These are phyloP conservation scores for Spathaspora sp. DNA, from an alignment of 805 yeast species.

Conservation along the genomic window DNA sequence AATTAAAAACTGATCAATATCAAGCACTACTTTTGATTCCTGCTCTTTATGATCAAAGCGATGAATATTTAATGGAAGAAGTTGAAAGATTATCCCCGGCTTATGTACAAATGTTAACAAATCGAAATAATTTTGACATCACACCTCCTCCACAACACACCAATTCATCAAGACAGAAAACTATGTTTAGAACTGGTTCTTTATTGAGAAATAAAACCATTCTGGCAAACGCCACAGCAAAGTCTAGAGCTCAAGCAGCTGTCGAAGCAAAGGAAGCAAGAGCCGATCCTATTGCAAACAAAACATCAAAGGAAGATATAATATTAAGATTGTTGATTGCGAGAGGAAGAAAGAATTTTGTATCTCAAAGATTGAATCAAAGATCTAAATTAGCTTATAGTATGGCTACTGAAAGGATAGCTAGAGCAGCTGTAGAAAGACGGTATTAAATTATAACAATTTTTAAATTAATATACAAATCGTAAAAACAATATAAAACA, in stretches of 20 bases:
- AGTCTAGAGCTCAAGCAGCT: slow-evolving; percentile 45
- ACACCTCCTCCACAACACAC: slow-evolving; percentile 1
- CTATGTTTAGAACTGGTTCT: slow-evolving; percentile 27
- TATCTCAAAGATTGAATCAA: slow-evolving; percentile 55
- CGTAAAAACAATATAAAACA: not conserved
- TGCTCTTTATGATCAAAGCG: slow-evolving; percentile 55
- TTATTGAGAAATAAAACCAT: slow-evolving; percentile 65
- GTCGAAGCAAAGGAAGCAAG: slow-evolving; percentile 38
- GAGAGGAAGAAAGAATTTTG: slow-evolving; percentile 58
- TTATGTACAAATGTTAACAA: slow-evolving; percentile 46
- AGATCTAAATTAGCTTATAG: slow-evolving; percentile 57
- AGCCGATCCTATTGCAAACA: slow-evolving; percentile 42
- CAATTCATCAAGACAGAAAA: not conserved
- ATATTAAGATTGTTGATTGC: slow-evolving; percentile 68
- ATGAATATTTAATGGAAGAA: slow-evolving; percentile 48
- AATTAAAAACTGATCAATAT: slow-evolving; percentile 58
- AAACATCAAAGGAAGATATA: slow-evolving; percentile 56
- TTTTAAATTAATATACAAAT: slow-evolving; percentile 2
- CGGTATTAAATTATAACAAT: slow-evolving; percentile 9
- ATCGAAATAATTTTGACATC: slow-evolving; percentile 42
- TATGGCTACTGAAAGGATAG: slow-evolving; percentile 50
- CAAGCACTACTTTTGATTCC: slow-evolving; percentile 64
- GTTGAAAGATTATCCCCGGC: slow-evolving; percentile 57
- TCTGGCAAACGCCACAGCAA: slow-evolving; percentile 66
- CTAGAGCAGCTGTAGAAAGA: slow-evolving; percentile 45